phyloP scores from a whole-genome alignment of 495 filamentous ascomycete species.

The Penicillium taxi region DNA sequence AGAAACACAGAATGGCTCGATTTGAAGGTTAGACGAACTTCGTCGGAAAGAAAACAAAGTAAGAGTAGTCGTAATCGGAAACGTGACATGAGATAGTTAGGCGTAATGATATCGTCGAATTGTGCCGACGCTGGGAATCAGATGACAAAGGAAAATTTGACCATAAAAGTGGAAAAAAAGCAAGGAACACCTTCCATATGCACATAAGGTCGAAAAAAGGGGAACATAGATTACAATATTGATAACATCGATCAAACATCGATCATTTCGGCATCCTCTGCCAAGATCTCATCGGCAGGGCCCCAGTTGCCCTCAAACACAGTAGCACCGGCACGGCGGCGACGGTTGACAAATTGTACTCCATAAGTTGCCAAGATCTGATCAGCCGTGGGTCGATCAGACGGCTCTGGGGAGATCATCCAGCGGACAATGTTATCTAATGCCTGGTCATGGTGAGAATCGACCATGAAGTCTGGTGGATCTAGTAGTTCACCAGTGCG shows the following conservation, averaged over 20 bases:
- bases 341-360: constrained; percentile 64
- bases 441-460: constrained; percentile 57
- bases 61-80: constrained; percentile 20
- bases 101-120: constrained; percentile 12
- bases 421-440: constrained; percentile 76
- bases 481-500: constrained; percentile 60
- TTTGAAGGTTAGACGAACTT: constrained; percentile 20
- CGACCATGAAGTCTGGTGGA: constrained; percentile 80
- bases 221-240: constrained; percentile 36
- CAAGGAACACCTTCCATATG: constrained; percentile 36
- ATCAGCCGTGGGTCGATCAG: constrained; percentile 63
- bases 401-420: constrained; percentile 76
- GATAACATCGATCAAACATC: too few relatives aligned
- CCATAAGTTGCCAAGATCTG: constrained; percentile 62
- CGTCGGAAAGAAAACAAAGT: too few relatives aligned
- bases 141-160: constrained; percentile 31
- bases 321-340: constrained; percentile 75
- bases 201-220: constrained; percentile 25
- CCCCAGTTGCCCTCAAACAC: constrained; percentile 96
- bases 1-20: constrained; percentile 16
- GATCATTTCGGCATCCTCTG: constrained; percentile 66
- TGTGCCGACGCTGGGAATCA: constrained; percentile 24
- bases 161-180: constrained; percentile 22
- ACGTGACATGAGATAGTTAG: constrained; percentile 16
- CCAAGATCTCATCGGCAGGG: constrained; percentile 63